Conservation (phyloP, 2,329 filamentous ascomycete species). For the Diaporthe longicolla region DNA sequence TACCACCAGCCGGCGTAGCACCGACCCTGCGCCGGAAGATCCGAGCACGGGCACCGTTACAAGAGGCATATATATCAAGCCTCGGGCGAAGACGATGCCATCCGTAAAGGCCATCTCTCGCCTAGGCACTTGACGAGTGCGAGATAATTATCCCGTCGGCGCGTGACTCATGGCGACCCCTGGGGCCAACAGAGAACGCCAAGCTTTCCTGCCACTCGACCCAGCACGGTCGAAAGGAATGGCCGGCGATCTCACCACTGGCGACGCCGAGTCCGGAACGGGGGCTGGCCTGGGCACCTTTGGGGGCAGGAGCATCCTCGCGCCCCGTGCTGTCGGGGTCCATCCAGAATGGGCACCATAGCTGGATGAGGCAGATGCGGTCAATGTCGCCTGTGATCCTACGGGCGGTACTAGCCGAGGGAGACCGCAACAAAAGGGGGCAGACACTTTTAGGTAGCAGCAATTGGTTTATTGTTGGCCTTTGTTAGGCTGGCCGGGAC, state of each 20-base stretch:
- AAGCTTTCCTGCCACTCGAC: conserved; percentile 25
- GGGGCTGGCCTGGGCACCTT: conserved; percentile 1
- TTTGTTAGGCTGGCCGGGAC: not conserved
- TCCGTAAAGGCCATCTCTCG: not conserved
- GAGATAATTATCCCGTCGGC: not conserved
- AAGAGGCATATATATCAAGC: not conserved
- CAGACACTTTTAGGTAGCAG: not conserved
- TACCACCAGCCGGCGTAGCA: not conserved
- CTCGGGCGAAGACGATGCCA: not conserved
- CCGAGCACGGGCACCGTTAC: not conserved
- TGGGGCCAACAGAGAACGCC: not conserved
- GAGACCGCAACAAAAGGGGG: not conserved
- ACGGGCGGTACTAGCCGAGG: not conserved
- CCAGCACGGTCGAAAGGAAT: not conserved
- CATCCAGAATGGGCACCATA: not conserved
- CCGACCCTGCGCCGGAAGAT: not conserved
- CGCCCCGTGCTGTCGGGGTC: conserved; percentile 26
- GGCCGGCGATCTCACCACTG: conserved; percentile 9
- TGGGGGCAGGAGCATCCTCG: not conserved
- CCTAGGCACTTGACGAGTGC: not conserved
- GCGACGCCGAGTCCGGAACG: conserved; percentile 27
- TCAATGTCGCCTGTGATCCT: conserved; percentile 19
- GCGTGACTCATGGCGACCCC: not conserved
- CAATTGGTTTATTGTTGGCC: not conserved
- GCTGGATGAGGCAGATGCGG: not conserved